Evolutionary conservation across 306 rosid genomes (phyloP), one percentile per base, ranked within the genome.

Genomic region (Benincasa hispida): DNA sequence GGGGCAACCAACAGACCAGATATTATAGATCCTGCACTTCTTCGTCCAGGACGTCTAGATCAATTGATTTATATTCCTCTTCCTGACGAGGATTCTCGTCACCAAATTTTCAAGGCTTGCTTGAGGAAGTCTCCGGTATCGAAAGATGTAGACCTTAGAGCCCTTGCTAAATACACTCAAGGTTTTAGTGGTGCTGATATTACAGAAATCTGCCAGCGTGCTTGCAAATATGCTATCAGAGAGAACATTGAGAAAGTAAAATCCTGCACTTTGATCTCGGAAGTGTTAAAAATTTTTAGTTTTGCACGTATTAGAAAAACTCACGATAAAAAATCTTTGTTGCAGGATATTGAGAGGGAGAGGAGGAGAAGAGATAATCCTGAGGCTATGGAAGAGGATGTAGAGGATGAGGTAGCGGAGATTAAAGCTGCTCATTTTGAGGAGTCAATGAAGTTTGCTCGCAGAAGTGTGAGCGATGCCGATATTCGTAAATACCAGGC

Each of bases 1-100:
- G 84, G 84, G 50, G 88, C 86, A 10, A 85, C 86, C 72, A 85
- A 85, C 75, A 81, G 88, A 60, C 88, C 88, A 19, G 88, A 85
- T 70, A 81, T 85, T 35, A 84, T 85, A n/a, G 82, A 84, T 76
- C 81, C 87, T 41, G 88, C 88, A 54, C 85, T 85, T 66, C 88
- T 85, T 15, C 83, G 88, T 8, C 88, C 88, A 30, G 88, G 88
- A 17, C 83, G 88, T 47, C 80, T 85, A 0, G 86, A 85, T 74
- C 84, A 81, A 19, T 58, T 81, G 59, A 77, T 81, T 59, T 81
- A 77, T 39, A 81, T 81, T 65, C 78, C 84, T 39, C 84, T 81
- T 5, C 84, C 84, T 0, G 84, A 81, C 7, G 84, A 81, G 60
- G 78, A 72, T 21, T 81, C 84, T 13, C 78, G 81, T 28, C 35